Percentiles rank a stretch among this genome's conserved stretches.
phyloP scores from a whole-genome alignment of 2,329 filamentous ascomycete genomes.

The Apiospora kogelbergensis region DNA sequence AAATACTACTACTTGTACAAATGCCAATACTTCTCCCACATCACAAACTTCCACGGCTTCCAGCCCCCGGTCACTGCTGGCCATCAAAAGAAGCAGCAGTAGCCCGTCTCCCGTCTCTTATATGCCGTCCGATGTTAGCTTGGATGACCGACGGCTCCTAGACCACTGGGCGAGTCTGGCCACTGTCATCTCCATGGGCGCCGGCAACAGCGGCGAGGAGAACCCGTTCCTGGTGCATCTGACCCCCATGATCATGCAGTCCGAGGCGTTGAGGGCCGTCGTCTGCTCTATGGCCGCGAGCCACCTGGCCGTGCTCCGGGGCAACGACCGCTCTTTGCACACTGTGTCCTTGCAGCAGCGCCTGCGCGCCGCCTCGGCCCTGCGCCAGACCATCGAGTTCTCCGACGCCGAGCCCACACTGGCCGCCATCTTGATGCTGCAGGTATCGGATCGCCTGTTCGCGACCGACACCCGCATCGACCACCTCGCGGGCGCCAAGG shows the following conservation, averaged over 20 bases:
- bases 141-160: conserved; percentile 23
- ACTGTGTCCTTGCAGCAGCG: conserved; percentile 25
- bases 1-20: no score
- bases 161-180: conserved; percentile 31
- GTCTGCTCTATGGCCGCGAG: conserved; percentile 31
- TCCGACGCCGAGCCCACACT: conserved; percentile 27
- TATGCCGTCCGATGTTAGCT: conserved; percentile 16
- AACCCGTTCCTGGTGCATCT: conserved; percentile 32
- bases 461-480: conserved; percentile 28
- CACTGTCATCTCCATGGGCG: conserved; percentile 28
- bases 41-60: background rate
- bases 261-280: conserved; percentile 26
- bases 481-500: conserved; percentile 31
- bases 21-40: background rate
- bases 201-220: conserved; percentile 18
- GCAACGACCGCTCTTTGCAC: conserved; percentile 18
- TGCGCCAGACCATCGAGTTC: conserved; percentile 21
- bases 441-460: conserved; percentile 31
- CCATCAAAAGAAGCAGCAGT: conserved; percentile 7
- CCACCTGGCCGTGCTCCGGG: conserved; percentile 28
- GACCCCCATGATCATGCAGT: conserved; percentile 30
- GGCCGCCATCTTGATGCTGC: conserved; percentile 30
- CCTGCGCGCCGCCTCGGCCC: conserved; percentile 22
- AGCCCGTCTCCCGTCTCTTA: conserved; percentile 13
- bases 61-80: background rate